phyloP scores from a whole-genome alignment of 768 basidiomycete species.

The Leucogyrophana mollusca region DNA sequence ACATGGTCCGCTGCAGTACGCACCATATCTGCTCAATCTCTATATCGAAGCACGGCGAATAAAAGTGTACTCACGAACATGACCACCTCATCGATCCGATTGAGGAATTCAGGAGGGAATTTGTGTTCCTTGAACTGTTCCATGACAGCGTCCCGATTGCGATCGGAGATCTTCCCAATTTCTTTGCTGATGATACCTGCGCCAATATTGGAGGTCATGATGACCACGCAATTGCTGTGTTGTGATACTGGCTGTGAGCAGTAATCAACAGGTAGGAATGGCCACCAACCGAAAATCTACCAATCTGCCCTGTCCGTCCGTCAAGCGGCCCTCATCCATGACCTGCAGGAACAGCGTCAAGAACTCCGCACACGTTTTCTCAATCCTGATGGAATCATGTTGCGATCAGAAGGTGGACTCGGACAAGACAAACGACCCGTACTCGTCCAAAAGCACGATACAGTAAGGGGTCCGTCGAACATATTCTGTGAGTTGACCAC shows the following conservation, averaged over 20 bases:
- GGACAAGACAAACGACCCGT: background rate
- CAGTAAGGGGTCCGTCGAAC: conserved; percentile 40
- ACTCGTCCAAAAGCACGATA: conserved; percentile 27
- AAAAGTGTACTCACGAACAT: conserved; percentile 40
- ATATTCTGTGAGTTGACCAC: conserved; percentile 43
- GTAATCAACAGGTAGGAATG: background rate
- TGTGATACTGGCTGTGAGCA: conserved; percentile 1
- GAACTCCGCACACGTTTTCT: conserved; percentile 43
- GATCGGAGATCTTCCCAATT: conserved; percentile 37
- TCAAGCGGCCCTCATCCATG: conserved; percentile 44
- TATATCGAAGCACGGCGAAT: conserved; percentile 6
- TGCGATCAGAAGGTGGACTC: background rate
- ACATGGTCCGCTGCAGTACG: conserved; percentile 34
- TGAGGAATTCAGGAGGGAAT: conserved; percentile 87
- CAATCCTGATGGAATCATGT: conserved; percentile 23
- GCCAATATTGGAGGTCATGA: conserved; percentile 87
- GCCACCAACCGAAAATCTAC: conserved; percentile 7
- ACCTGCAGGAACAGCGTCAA: conserved; percentile 47
- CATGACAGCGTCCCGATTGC: conserved; percentile 64
- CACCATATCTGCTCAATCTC: conserved; percentile 28
- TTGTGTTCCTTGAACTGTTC: conserved; percentile 64
- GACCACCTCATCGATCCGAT: conserved; percentile 79
- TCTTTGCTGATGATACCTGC: conserved; percentile 57
- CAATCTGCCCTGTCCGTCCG: conserved; percentile 32
- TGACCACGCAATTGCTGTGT: conserved; percentile 76